Conservation (phyloP, 129 eudicot species). For the Scalesia atractyloides region DNA sequence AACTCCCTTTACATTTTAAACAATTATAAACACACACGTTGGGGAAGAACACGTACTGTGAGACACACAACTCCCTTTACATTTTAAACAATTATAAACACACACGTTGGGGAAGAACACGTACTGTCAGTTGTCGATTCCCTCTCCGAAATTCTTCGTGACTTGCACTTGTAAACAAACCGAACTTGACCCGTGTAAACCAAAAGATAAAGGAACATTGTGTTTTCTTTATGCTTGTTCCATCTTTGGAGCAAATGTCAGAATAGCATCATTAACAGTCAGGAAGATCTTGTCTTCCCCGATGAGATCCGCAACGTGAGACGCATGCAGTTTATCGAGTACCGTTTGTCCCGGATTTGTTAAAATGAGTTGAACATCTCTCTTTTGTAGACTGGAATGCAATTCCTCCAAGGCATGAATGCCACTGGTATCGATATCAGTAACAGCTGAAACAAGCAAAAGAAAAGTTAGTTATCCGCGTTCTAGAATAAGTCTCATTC, state of each 20-base stretch:
- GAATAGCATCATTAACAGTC: slow-evolving; percentile 69
- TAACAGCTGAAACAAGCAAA: slow-evolving; percentile 68
- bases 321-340: slow-evolving; percentile 70
- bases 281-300: slow-evolving; percentile 78
- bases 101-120: slow-evolving; percentile 1
- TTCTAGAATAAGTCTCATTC: neutral
- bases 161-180: slow-evolving; percentile 12
- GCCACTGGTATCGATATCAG: slow-evolving; percentile 93
- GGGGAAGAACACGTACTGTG: slow-evolving; percentile 5
- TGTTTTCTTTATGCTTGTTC: slow-evolving; percentile 36
- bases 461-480: neutral
- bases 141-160: neutral
- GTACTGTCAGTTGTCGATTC: neutral
- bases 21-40: neutral
- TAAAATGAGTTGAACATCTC: slow-evolving; percentile 58
- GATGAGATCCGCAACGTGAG: slow-evolving; percentile 42
- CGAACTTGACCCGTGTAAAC: neutral
- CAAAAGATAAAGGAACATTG: neutral
- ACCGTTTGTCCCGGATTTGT: slow-evolving; percentile 83
- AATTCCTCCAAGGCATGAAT: slow-evolving; percentile 82
- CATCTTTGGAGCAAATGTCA: slow-evolving; percentile 56
- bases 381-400: slow-evolving; percentile 51
- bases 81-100: neutral
- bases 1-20: slow-evolving; percentile 1
- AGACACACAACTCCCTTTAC: neutral